A percentile compares a stretch with the other conserved stretches of the same genome.
phyloP scores from a whole-genome alignment of 2,329 filamentous ascomycete species.

The Blastomyces parvus region DNA sequence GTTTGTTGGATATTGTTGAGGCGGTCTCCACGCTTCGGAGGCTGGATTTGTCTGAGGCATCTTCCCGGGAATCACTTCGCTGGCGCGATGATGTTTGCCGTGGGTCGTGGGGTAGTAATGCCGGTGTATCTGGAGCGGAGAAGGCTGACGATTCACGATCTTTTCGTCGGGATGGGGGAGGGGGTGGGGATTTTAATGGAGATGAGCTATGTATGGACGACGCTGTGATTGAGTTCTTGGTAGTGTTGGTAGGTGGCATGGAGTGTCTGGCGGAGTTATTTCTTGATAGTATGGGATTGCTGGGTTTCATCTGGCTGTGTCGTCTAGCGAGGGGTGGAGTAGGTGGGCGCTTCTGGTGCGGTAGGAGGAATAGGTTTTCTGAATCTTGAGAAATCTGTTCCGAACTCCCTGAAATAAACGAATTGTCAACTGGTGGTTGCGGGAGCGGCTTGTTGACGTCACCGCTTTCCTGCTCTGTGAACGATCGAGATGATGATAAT shows the following conservation, averaged over 20 bases:
- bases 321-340: slow-evolving; percentile 42
- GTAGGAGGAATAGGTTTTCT: slow-evolving; percentile 13
- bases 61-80: slow-evolving; percentile 3
- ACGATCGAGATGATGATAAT: slow-evolving; percentile 12
- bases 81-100: neutral
- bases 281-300: slow-evolving; percentile 28
- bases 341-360: slow-evolving; percentile 36
- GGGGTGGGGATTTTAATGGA: slow-evolving; percentile 39
- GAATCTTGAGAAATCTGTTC: neutral
- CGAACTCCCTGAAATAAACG: neutral
- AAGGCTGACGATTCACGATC: slow-evolving; percentile 8
- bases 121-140: slow-evolving; percentile 5
- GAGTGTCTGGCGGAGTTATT: slow-evolving; percentile 26
- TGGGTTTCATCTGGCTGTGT: slow-evolving; percentile 37
- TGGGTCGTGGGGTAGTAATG: neutral
- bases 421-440: slow-evolving; percentile 40
- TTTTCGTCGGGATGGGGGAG: slow-evolving; percentile 46
- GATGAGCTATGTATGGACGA: slow-evolving; percentile 23
- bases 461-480: neutral
- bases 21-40: slow-evolving; percentile 8
- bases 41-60: slow-evolving; percentile 7
- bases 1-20: slow-evolving; percentile 10
- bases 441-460: slow-evolving; percentile 57
- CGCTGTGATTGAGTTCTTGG: slow-evolving; percentile 33
- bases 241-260: slow-evolving; percentile 39